phyloP scores from a whole-genome alignment of 2,329 filamentous ascomycete genomes.

The Neofusicoccum sp. region DNA sequence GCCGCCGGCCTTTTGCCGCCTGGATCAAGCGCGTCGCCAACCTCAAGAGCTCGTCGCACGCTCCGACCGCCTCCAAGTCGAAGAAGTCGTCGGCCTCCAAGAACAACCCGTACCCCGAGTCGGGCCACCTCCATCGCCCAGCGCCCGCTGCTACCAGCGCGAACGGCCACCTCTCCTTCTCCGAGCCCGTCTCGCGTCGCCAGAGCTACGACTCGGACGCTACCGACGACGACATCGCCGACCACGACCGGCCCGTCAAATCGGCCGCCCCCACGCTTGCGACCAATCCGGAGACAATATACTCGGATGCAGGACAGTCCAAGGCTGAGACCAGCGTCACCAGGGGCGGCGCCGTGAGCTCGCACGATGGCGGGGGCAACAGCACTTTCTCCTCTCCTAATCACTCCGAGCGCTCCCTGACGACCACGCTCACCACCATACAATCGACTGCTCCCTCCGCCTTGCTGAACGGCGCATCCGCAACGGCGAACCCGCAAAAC shows the following conservation, averaged over 20 bases:
- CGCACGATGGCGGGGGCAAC: constrained; percentile 62
- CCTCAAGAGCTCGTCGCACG: constrained; percentile 76
- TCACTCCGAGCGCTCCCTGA: constrained; percentile 77
- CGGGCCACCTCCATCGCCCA: constrained; percentile 62
- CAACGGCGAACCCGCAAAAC: constrained; percentile 33
- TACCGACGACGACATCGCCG: constrained; percentile 45
- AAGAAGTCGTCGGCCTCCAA: constrained; percentile 58
- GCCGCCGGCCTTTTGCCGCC: constrained; percentile 83
- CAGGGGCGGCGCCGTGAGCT: constrained; percentile 59
- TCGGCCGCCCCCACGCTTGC: constrained; percentile 79
- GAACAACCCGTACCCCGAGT: constrained; percentile 92
- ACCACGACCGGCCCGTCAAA: constrained; percentile 60
- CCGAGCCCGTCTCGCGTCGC: constrained; percentile 48
- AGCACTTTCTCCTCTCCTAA: constrained; percentile 82
- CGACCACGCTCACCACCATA: constrained; percentile 83
- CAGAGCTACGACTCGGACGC: constrained; percentile 63
- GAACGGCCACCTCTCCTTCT: constrained; percentile 52
- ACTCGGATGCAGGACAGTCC: constrained; percentile 75
- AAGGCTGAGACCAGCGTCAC: constrained; percentile 79
- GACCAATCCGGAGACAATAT: constrained; percentile 77
- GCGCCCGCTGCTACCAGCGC: constrained; percentile 52
- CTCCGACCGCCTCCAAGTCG: constrained; percentile 45
- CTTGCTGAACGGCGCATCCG: constrained; percentile 40
- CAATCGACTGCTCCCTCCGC: constrained; percentile 70
- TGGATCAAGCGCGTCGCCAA: constrained; percentile 94